Evolutionary conservation across 176 grass and related monocot species (phyloP).

Genomic region (Oryza officinalis): DNA sequence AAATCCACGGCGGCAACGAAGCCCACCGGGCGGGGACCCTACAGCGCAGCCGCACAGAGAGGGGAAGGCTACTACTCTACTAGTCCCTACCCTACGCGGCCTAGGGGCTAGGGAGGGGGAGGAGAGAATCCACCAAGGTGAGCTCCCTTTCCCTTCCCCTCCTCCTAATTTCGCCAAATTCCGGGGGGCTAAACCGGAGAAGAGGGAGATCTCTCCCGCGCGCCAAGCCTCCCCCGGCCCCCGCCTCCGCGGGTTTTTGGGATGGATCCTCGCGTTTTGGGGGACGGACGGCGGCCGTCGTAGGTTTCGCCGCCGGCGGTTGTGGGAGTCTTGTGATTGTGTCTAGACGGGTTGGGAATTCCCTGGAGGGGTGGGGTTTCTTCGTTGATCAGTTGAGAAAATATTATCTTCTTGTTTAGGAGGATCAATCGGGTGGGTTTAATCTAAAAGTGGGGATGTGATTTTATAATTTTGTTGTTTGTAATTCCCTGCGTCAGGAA

Average conservation of each 20-base stretch:
- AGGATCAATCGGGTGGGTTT: neutral
- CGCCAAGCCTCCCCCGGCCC: neutral
- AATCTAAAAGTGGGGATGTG: neutral
- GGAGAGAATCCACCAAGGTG: conserved; percentile 7
- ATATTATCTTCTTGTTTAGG: neutral
- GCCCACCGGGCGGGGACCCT: no score
- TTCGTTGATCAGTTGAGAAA: neutral
- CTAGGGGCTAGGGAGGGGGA: no score
- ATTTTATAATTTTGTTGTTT: no score
- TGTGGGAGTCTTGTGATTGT: neutral
- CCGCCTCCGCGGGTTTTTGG: neutral
- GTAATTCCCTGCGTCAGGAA: neutral
- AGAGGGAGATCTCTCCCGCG: neutral
- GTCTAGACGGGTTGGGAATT: neutral
- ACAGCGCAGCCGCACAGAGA: neutral
- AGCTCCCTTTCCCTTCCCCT: neutral
- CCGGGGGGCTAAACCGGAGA: neutral
- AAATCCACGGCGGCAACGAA: neutral
- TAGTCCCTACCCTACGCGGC: no score
- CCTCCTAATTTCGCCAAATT: conserved; percentile 9
- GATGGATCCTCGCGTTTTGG: neutral
- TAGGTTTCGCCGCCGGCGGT: neutral
- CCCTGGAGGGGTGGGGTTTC: no score
- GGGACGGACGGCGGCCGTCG: neutral
- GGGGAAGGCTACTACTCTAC: neutral